These are phyloP conservation scores for Neurospora crassa DNA, from an alignment of 2,329 filamentous ascomycete genomes.

Conservation along the genomic window DNA sequence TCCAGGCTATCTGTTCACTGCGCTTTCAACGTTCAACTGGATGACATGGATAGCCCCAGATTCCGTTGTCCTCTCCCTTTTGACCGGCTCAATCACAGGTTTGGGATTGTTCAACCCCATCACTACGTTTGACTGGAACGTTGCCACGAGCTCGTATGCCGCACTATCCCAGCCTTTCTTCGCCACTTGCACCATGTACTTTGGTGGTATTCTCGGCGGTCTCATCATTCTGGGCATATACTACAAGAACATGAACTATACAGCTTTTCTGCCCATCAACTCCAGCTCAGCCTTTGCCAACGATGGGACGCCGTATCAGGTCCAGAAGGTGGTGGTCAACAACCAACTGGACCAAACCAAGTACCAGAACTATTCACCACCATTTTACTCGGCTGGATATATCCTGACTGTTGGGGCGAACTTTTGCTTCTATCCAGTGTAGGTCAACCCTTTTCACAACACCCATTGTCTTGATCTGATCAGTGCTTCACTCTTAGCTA, in stretches of 20 bases:
- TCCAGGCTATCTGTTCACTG: constrained; percentile 35
- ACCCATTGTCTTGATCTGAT: not conserved
- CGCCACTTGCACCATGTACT: constrained; percentile 27
- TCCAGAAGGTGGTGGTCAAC: constrained; percentile 28
- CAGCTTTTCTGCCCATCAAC: constrained; percentile 39
- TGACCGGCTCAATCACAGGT: constrained; percentile 32
- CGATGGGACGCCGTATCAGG: constrained; percentile 30
- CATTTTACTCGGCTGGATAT: constrained; percentile 34
- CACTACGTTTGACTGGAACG: constrained; percentile 42
- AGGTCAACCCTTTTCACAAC: not conserved
- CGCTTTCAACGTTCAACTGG: constrained; percentile 36
- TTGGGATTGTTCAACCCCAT: constrained; percentile 38
- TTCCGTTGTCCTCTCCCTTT: constrained; percentile 31
- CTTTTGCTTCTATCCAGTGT: constrained; percentile 34
- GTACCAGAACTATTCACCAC: constrained; percentile 34
- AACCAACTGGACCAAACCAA: constrained; percentile 28
- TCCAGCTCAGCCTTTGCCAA: constrained; percentile 36
- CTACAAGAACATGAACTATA: constrained; percentile 33
- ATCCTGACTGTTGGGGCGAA: constrained; percentile 32
- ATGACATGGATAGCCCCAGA: constrained; percentile 40
- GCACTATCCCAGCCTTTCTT: constrained; percentile 32
- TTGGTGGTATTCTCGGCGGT: constrained; percentile 25
- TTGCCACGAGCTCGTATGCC: constrained; percentile 29
- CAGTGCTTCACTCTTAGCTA: constrained; percentile 12
- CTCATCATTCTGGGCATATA: constrained; percentile 32